These are phyloP conservation scores for Candida caryicola DNA, from an alignment of 805 yeast species.

Conservation along the genomic window DNA sequence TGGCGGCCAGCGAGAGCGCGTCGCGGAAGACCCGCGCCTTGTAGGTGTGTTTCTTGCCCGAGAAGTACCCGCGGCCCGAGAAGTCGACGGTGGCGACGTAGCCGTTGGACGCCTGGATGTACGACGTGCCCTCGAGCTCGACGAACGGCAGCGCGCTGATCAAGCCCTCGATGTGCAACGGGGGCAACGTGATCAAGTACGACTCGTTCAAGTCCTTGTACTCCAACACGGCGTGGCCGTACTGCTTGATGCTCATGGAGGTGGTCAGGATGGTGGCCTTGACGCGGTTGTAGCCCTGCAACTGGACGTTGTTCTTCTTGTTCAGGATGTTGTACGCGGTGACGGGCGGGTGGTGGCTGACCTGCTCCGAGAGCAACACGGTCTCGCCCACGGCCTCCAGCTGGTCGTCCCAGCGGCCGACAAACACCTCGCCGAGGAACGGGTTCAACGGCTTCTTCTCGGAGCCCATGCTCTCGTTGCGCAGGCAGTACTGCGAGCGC, in stretches of 20 bases:
- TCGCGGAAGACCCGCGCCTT: constrained; percentile 77
- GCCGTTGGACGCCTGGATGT: constrained; percentile 80
- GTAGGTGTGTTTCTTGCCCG: constrained; percentile 90
- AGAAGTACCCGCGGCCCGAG: constrained; percentile 90
- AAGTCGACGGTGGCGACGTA: constrained; percentile 70
- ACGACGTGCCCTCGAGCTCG: constrained; percentile 87
- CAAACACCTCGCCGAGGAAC: constrained; percentile 89
- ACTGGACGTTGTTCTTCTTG: constrained; percentile 60
- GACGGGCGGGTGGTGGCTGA: constrained; percentile 95
- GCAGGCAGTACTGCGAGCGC: constrained; percentile 88
- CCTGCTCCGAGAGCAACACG: constrained; percentile 81
- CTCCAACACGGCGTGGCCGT: constrained; percentile 80
- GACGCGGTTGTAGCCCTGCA: constrained; percentile 89
- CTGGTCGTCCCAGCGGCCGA: constrained; percentile 79
- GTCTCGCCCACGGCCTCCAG: constrained; percentile 68
- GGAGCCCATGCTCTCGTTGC: constrained; percentile 88
- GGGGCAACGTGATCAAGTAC: constrained; percentile 85
- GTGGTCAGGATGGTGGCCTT: constrained; percentile 75
- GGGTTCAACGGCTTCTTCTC: constrained; percentile 98
- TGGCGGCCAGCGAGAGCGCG: constrained; percentile 44
- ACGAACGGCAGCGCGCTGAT: constrained; percentile 90
- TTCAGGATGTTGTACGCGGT: constrained; percentile 88
- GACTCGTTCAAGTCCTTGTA: constrained; percentile 61
- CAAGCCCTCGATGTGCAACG: constrained; percentile 92
- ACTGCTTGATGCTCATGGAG: constrained; percentile 83